A percentile compares a stretch with the other conserved stretches of the same genome.
Evolutionary conservation across 768 basidiomycete species (phyloP).

Genomic region (Tylopilus balloui): DNA sequence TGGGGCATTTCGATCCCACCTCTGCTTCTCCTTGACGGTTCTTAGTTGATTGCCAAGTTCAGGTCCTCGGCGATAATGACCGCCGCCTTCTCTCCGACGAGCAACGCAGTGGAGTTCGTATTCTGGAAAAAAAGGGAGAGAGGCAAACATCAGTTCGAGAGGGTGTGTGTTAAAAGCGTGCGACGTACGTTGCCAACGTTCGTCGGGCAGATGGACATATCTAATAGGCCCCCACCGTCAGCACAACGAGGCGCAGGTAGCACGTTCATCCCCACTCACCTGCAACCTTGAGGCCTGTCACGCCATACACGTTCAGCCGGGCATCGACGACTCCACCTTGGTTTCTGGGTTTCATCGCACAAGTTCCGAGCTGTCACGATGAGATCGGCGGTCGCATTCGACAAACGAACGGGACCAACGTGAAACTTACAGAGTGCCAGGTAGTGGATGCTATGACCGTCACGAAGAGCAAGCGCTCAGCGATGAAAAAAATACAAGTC

Average conservation of each 20-base stretch:
- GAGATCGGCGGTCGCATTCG: not conserved
- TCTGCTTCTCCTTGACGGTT: too few species aligned
- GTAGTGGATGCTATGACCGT: not conserved
- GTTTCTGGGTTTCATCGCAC: conserved; percentile 62
- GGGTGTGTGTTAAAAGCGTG: not conserved
- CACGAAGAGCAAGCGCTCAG: not conserved
- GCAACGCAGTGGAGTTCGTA: conserved; percentile 14
- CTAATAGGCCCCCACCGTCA: conserved; percentile 10
- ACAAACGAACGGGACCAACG: not conserved
- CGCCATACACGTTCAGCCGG: conserved; percentile 58
- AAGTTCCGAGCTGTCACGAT: conserved; percentile 53
- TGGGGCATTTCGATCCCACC: too few species aligned
- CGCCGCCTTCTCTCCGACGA: conserved; percentile 18
- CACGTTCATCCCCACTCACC: conserved; percentile 31
- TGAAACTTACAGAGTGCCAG: conserved; percentile 17
- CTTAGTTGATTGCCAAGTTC: not conserved
- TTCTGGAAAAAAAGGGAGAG: conserved; percentile 9
- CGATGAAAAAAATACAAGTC: too few species aligned
- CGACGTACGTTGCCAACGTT: conserved; percentile 22
- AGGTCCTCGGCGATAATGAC: conserved; percentile 13
- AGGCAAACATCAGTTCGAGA: not conserved
- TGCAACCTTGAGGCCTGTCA: conserved; percentile 55
- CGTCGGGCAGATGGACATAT: conserved; percentile 35
- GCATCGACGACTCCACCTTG: conserved; percentile 60
- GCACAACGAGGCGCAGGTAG: not conserved